phyloP scores from a whole-genome alignment of 2,329 filamentous ascomycete genomes.

The Hawksworthiomyces lignivorus region DNA sequence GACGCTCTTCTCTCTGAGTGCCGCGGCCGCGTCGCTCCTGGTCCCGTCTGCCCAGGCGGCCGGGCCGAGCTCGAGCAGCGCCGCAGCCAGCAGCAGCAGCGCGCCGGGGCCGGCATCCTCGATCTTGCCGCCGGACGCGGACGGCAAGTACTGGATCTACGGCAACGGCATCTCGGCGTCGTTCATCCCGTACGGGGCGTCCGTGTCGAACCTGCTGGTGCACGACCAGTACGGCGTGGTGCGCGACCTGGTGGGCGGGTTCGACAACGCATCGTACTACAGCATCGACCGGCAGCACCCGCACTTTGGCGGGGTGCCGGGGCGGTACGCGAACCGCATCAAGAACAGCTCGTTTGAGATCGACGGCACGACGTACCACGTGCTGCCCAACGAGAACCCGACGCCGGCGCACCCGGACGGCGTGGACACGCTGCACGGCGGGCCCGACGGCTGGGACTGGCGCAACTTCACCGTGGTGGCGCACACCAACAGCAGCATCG shows the following conservation, averaged over 20 bases:
- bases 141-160: constrained; percentile 66
- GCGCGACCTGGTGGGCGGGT: constrained; percentile 66
- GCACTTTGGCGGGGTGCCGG: constrained; percentile 66
- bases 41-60: not conserved
- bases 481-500: constrained; percentile 59
- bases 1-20: not conserved
- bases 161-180: constrained; percentile 58
- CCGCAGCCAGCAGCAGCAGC: not conserved
- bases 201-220: constrained; percentile 63
- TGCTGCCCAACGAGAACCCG: constrained; percentile 57
- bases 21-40: not conserved
- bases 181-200: constrained; percentile 70
- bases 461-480: constrained; percentile 71
- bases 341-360: constrained; percentile 66
- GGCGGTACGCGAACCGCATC: constrained; percentile 75
- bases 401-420: constrained; percentile 42
- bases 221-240: constrained; percentile 59
- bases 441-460: constrained; percentile 66
- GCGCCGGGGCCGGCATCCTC: not conserved
- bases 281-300: constrained; percentile 55
- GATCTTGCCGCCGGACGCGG: constrained; percentile 37
- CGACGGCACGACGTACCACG: constrained; percentile 52
- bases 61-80: too few relatives aligned
- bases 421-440: constrained; percentile 61
- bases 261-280: constrained; percentile 70